Evolutionary conservation across 2,329 filamentous ascomycete species (phyloP).

Genomic region (Podosphaera fusca): DNA sequence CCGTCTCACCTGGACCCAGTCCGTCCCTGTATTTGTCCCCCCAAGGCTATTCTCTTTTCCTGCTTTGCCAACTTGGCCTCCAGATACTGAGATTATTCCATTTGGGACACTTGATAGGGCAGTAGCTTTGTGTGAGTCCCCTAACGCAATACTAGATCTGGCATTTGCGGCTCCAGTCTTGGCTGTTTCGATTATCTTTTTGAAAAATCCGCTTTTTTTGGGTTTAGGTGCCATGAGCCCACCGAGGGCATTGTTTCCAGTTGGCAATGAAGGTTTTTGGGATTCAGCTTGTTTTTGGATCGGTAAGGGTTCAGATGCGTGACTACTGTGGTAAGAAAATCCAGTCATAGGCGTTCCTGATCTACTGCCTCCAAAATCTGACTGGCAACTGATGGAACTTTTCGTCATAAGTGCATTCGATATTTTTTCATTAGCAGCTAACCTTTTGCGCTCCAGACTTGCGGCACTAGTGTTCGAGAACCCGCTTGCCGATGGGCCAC

Average conservation of each 20-base stretch:
- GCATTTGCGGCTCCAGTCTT: constrained; percentile 85
- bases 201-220: constrained; percentile 78
- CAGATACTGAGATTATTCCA: constrained; percentile 27
- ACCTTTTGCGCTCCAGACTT: constrained; percentile 61
- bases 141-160: constrained; percentile 58
- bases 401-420: constrained; percentile 24
- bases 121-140: constrained; percentile 21
- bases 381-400: constrained; percentile 28
- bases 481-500: constrained; percentile 67
- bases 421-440: constrained; percentile 16
- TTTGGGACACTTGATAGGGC: constrained; percentile 13
- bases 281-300: constrained; percentile 43
- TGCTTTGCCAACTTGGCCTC: constrained; percentile 16
- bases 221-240: constrained; percentile 55
- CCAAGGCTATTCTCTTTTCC: constrained; percentile 24
- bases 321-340: constrained; percentile 78
- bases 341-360: constrained; percentile 48
- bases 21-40: constrained; percentile 27
- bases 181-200: constrained; percentile 80
- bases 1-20: constrained; percentile 94
- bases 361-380: constrained; percentile 24
- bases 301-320: constrained; percentile 29
- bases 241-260: constrained; percentile 43
- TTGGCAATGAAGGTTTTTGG: constrained; percentile 29
- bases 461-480: constrained; percentile 92